Evolutionary conservation across 192 early-diverging fungal genomes (phyloP).

Genomic region (Phycomyces blakesleeanus): DNA sequence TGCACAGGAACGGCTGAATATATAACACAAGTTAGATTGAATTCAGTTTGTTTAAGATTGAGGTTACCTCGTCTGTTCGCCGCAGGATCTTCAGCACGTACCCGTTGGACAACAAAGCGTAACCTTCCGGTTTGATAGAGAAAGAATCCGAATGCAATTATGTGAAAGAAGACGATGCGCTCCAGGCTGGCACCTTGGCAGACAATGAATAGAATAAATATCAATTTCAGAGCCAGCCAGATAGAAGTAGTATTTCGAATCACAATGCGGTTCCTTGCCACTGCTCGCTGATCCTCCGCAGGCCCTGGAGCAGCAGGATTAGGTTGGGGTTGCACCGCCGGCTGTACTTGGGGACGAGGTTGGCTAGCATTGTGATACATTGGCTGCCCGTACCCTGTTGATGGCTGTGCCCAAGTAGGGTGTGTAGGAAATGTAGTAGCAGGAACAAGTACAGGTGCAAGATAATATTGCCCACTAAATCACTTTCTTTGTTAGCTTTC

Average conservation of each 20-base stretch:
- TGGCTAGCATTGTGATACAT: too few species aligned
- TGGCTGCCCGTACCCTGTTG: too few species aligned
- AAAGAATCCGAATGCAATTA: slow-evolving; percentile 55
- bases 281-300: not conserved
- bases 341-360: too few species aligned
- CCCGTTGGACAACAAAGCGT: slow-evolving; percentile 37
- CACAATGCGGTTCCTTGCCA: not conserved
- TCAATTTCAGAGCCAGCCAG: slow-evolving; percentile 60
- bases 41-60: not conserved
- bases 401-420: slow-evolving; percentile 1
- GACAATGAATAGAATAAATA: slow-evolving; percentile 57
- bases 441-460: slow-evolving; percentile 29
- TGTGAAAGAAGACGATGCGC: slow-evolving; percentile 52
- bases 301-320: not conserved
- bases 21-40: not conserved
- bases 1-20: not conserved
- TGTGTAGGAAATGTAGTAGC: slow-evolving; percentile 6
- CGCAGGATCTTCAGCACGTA: slow-evolving; percentile 4
- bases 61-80: not conserved
- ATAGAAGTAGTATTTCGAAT: slow-evolving; percentile 30
- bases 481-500: not conserved
- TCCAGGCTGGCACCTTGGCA: slow-evolving; percentile 57
- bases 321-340: not conserved
- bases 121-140: slow-evolving; percentile 57
- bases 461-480: slow-evolving; percentile 28